These are phyloP conservation scores for Euphrasia confusa DNA, from an alignment of 257 asterid species.

Conservation along the genomic window DNA sequence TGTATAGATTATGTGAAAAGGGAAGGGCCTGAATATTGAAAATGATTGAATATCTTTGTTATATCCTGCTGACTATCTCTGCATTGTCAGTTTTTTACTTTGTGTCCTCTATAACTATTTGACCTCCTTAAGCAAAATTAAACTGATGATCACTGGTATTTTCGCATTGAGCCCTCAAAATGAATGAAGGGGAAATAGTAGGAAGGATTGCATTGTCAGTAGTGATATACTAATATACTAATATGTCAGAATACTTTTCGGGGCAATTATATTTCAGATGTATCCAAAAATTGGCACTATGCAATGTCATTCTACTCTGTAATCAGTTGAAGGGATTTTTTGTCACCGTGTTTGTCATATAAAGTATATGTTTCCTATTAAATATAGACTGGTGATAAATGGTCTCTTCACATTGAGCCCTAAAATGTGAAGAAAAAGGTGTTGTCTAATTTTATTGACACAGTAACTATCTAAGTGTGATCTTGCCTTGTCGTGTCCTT, in stretches of 20 bases:
- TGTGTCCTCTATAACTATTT: not conserved
- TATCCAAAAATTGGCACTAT: too few species aligned
- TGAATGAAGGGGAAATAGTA: too few species aligned
- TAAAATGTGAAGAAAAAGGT: slow-evolving; percentile 7
- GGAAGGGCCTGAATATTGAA: not conserved
- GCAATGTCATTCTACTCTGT: too few species aligned
- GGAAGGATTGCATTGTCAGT: too few species aligned
- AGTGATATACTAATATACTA: too few species aligned
- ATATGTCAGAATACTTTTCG: too few species aligned
- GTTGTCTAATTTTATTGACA: not conserved
- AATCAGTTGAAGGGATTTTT: too few species aligned
- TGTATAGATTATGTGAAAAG: not conserved
- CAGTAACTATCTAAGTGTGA: not conserved
- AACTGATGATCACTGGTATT: not conserved
- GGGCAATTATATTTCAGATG: too few species aligned
- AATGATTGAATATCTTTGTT: slow-evolving; percentile 6
- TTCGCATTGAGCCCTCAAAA: slow-evolving; percentile 1
- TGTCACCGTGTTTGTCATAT: not conserved
- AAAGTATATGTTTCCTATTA: not conserved
- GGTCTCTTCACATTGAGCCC: slow-evolving; percentile 7
- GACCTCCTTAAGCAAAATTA: not conserved
- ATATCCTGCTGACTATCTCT: not conserved
- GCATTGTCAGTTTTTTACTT: not conserved
- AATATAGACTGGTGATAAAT: not conserved
- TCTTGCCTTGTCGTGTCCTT: not conserved